phyloP scores from a whole-genome alignment of 768 basidiomycete genomes.

The Termitomyces sp. region DNA sequence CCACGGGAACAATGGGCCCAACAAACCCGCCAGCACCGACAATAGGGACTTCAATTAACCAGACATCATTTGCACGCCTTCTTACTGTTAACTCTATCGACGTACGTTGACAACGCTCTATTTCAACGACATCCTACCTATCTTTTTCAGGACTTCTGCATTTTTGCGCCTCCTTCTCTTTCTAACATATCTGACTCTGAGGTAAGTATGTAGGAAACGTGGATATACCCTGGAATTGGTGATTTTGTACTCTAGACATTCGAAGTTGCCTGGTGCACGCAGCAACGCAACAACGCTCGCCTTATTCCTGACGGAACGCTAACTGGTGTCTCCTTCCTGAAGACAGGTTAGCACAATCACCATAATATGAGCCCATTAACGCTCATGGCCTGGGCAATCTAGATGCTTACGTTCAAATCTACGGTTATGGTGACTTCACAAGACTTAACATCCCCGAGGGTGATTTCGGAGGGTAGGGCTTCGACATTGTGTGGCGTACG shows the following conservation, averaged over 20 bases:
- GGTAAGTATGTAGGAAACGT: conserved; percentile 14
- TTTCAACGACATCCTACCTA: not conserved
- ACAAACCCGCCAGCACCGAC: conserved; percentile 37
- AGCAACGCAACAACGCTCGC: conserved; percentile 38
- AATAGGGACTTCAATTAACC: conserved; percentile 34
- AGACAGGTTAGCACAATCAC: conserved; percentile 23
- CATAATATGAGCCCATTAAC: not conserved
- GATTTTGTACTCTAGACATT: conserved; percentile 22
- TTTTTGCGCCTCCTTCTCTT: conserved; percentile 34
- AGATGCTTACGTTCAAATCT: conserved; percentile 38
- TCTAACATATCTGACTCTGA: conserved; percentile 33
- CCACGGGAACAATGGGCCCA: conserved; percentile 34
- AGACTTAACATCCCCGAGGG: conserved; percentile 32
- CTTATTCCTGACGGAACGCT: conserved; percentile 40
- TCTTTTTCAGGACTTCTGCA: conserved; percentile 32
- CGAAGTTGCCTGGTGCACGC: conserved; percentile 42
- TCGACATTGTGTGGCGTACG: not conserved
- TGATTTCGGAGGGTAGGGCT: conserved; percentile 33
- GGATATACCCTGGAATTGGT: not conserved
- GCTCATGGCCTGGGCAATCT: not conserved
- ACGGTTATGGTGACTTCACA: conserved; percentile 38
- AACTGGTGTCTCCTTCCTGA: conserved; percentile 35
- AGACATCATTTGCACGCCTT: conserved; percentile 33
- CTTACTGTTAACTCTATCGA: conserved; percentile 36
- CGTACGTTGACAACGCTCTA: conserved; percentile 14